phyloP scores from a whole-genome alignment of 768 basidiomycete genomes.

The Termitomyces titanicus region DNA sequence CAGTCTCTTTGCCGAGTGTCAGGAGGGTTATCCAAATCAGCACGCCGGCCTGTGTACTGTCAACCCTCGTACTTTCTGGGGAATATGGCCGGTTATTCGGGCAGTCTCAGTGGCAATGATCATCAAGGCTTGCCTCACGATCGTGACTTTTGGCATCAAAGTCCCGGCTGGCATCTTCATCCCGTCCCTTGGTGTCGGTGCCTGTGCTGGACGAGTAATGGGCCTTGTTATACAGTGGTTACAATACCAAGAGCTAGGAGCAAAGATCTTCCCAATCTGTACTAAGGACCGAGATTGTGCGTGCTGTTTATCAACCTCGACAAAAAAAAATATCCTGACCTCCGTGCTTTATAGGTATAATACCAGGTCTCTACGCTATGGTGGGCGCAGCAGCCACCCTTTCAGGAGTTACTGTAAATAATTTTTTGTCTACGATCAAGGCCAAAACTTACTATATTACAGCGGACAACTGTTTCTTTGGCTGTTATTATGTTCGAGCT shows the following conservation, averaged over 20 bases:
- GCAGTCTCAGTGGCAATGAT: slow-evolving; percentile 75
- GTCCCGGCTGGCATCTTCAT: slow-evolving; percentile 95
- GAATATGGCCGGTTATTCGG: slow-evolving; percentile 59
- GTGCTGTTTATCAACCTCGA: slow-evolving; percentile 11
- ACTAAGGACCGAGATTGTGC: slow-evolving; percentile 61
- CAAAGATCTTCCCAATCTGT: slow-evolving; percentile 64
- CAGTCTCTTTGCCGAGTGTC: slow-evolving; percentile 87
- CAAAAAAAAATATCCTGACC: neutral
- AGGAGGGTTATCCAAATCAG: slow-evolving; percentile 45
- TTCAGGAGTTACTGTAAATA: slow-evolving; percentile 88
- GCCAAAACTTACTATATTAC: slow-evolving; percentile 2
- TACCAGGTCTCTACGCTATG: slow-evolving; percentile 94
- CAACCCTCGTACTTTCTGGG: slow-evolving; percentile 49
- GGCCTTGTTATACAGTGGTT: slow-evolving; percentile 80
- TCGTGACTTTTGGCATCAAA: slow-evolving; percentile 92
- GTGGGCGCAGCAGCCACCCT: slow-evolving; percentile 92
- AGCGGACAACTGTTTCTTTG: slow-evolving; percentile 88
- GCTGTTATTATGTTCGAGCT: slow-evolving; percentile 97
- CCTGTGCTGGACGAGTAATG: slow-evolving; percentile 85
- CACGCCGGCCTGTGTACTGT: slow-evolving; percentile 70
- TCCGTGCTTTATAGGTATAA: slow-evolving; percentile 39
- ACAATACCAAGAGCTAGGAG: slow-evolving; percentile 59
- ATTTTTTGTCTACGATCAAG: slow-evolving; percentile 1
- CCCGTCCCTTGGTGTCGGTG: slow-evolving; percentile 91
- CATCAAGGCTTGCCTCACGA: slow-evolving; percentile 75